Conservation (phyloP, 2,329 filamentous ascomycete genomes). For the Raffaelea albimanens region DNA sequence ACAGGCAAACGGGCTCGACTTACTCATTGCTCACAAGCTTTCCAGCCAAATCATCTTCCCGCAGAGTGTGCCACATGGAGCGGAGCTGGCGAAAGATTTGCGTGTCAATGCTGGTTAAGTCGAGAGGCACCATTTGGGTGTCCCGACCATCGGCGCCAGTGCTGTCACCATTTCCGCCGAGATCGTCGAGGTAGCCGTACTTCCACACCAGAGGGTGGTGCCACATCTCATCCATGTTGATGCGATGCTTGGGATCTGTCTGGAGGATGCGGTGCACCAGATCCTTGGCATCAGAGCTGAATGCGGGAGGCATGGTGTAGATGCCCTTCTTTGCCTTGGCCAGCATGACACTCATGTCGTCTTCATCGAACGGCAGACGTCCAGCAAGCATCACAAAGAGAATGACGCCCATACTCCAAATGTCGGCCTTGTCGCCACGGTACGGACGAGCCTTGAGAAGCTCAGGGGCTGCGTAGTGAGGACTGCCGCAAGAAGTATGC, state of each 20-base stretch:
- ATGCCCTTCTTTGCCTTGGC: constrained; percentile 47
- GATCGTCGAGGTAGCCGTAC: constrained; percentile 66
- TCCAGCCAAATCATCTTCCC: constrained; percentile 59
- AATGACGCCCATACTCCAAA: constrained; percentile 91
- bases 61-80: constrained; percentile 83
- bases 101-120: constrained; percentile 61
- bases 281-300: constrained; percentile 63
- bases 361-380: constrained; percentile 70
- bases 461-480: constrained; percentile 93
- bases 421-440: constrained; percentile 75
- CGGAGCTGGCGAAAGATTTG: constrained; percentile 79
- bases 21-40: constrained; percentile 59
- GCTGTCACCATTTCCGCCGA: constrained; percentile 42
- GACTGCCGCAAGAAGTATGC: constrained; percentile 87
- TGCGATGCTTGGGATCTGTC: constrained; percentile 67
- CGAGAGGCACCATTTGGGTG: constrained; percentile 47
- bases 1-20: constrained; percentile 27
- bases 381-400: constrained; percentile 82
- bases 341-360: constrained; percentile 54
- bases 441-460: constrained; percentile 71
- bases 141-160: constrained; percentile 47
- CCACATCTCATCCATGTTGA: constrained; percentile 76
- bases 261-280: constrained; percentile 73
- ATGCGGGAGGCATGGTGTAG: constrained; percentile 51
- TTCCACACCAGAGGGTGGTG: constrained; percentile 76